A percentile compares a stretch with the other conserved stretches of the same genome.
Evolutionary conservation across 2,329 filamentous ascomycete species (phyloP).

Genomic region (Ceratocystis ficicola): DNA sequence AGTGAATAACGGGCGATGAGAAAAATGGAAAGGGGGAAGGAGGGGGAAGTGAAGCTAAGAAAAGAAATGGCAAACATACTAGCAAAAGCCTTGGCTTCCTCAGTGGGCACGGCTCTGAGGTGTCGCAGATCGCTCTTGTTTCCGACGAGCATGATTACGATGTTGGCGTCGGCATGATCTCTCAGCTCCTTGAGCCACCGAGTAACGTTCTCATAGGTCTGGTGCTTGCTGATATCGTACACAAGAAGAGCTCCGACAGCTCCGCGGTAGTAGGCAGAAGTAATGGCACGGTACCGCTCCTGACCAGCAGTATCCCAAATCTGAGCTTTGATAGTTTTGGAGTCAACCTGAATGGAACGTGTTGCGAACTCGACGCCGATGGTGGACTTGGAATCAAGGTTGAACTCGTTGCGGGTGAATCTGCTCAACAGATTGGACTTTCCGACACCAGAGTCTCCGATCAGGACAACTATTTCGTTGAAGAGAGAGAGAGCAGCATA

Average conservation of each 20-base stretch:
- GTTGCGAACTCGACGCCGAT: constrained; percentile 99
- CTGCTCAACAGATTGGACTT: constrained; percentile 99
- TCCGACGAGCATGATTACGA: constrained; percentile 98
- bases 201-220: constrained; percentile 98
- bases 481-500: constrained; percentile 22
- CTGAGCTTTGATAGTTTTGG: constrained; percentile 99
- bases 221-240: constrained; percentile 99
- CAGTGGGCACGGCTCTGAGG: constrained; percentile 88
- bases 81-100: constrained; percentile 95
- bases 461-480: constrained; percentile 65
- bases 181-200: constrained; percentile 98
- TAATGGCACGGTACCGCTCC: constrained; percentile 98
- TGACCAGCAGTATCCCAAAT: constrained; percentile 99
- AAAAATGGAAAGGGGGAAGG: neutral
- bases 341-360: constrained; percentile 94
- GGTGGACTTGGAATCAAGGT: constrained; percentile 97
- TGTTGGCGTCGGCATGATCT: constrained; percentile 96
- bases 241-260: constrained; percentile 94
- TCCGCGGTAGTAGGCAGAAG: constrained; percentile 96
- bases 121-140: constrained; percentile 99
- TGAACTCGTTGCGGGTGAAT: constrained; percentile 99
- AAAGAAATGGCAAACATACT: constrained; percentile 44
- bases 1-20: neutral
- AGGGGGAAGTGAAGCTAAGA: neutral
- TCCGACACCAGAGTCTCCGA: constrained; percentile 97